These are phyloP conservation scores for Neofusicoccum umdonicola DNA, from an alignment of 2,329 filamentous ascomycete species.

Conservation along the genomic window DNA sequence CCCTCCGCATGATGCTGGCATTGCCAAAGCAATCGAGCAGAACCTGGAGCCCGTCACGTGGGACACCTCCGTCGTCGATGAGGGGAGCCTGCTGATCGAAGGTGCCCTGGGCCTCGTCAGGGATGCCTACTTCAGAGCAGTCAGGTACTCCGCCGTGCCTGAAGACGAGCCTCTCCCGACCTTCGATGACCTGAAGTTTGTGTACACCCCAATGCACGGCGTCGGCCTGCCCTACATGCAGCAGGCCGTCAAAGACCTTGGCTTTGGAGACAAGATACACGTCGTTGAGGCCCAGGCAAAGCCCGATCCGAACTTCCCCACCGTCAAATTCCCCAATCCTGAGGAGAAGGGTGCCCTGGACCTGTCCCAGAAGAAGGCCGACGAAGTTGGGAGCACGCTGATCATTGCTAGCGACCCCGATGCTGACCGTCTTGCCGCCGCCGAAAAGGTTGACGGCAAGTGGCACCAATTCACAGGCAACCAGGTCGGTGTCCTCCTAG, in stretches of 20 bases:
- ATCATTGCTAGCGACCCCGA: constrained; percentile 65
- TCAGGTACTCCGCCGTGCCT: constrained; percentile 40
- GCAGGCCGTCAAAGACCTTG: constrained; percentile 38
- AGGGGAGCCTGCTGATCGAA: constrained; percentile 39
- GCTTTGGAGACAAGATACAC: constrained; percentile 44
- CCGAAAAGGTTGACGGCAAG: constrained; percentile 54
- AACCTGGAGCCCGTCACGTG: constrained; percentile 54
- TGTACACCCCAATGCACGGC: constrained; percentile 59
- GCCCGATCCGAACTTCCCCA: constrained; percentile 64
- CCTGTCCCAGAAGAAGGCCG: constrained; percentile 56
- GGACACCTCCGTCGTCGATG: constrained; percentile 46
- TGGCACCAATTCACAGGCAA: constrained; percentile 67
- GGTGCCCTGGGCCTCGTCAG: constrained; percentile 41
- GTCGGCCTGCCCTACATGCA: constrained; percentile 52
- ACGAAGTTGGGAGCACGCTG: constrained; percentile 45
- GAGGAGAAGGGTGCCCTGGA: constrained; percentile 63
- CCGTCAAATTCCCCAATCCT: constrained; percentile 64
- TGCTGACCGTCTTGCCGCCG: constrained; percentile 62
- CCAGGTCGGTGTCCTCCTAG: constrained; percentile 61
- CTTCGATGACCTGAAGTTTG: constrained; percentile 39
- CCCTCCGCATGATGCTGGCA: constrained; percentile 59
- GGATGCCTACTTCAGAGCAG: constrained; percentile 44
- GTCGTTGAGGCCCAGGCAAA: constrained; percentile 51
- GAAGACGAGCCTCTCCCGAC: constrained; percentile 26
- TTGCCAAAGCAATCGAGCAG: constrained; percentile 55